Evolutionary conservation across 768 basidiomycete species (phyloP), one percentile per base, ranked within the genome.

Genomic region (Lactarius pseudohatsudake): DNA sequence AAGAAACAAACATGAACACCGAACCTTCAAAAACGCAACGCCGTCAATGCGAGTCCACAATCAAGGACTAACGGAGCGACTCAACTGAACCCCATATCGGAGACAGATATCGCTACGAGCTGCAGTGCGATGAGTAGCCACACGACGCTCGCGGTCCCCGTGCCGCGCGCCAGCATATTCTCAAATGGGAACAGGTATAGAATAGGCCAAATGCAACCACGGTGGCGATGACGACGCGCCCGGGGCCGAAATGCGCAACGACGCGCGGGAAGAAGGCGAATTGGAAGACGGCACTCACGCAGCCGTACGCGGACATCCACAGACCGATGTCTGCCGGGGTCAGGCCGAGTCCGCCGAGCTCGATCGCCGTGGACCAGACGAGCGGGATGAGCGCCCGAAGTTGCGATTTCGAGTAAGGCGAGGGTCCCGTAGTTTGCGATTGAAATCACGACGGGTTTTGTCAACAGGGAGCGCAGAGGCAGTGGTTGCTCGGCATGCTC

Each of bases 1-100:
- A 64, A 28, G 76, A 74, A 41, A 79, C 59, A 62, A 72, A 78
- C 67, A 79, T 73, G 61, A 76, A 76, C 2, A 58, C n/a, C 13
- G 34, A 58, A n/a, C 34, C 34, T 34, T 34, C 2, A 34, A 34
- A 34, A 8, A 28, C 28, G 26, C 26, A 32, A 32, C 32, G 7
- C 32, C 32, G 32, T 34, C 32, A 34, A 34, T 34, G 3, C 32
- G 32, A 34, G 32, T 34, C 32, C 32, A 34, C 32, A 34, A 8
- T 9, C 3, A 34, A 3, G 28, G 32, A 34, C 32, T 34, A 34
- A 34, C 9, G 32, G 36, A 38, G 9, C 8, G 36, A 58, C 57
- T 34, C n/a, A 38, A 34, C 57, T 41, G 41, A 30, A 61, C 16
- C n/a, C 36, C 59, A 61, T 47, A 9, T 20, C 22, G 1, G 32